Evolutionary conservation across 805 yeast genomes (phyloP).

Genomic region (Kuraishia hungarica): DNA sequence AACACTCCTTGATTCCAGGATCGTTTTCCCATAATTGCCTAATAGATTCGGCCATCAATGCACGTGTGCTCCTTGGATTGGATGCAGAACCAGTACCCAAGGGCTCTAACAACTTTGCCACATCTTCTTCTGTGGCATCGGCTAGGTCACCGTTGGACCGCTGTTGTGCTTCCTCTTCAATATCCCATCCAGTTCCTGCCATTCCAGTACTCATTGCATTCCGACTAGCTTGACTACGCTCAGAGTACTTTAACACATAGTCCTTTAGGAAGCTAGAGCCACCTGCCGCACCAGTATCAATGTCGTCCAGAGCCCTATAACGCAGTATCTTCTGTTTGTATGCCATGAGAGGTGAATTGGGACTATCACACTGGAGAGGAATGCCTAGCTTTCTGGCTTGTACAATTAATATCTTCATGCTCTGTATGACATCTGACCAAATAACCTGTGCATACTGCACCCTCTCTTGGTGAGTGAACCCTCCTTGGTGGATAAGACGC

Average conservation of each 20-base stretch:
- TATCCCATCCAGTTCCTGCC: slow-evolving; percentile 23
- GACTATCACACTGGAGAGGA: slow-evolving; percentile 55
- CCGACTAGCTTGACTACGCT: slow-evolving; percentile 42
- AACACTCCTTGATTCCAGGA: slow-evolving; percentile 54
- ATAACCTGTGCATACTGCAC: slow-evolving; percentile 76
- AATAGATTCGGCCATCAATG: slow-evolving; percentile 67
- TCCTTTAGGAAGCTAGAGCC: slow-evolving; percentile 55
- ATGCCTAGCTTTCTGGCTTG: slow-evolving; percentile 66
- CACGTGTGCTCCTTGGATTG: slow-evolving; percentile 17
- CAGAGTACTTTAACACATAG: slow-evolving; percentile 54
- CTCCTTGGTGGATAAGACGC: slow-evolving; percentile 76
- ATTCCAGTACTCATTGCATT: slow-evolving; percentile 47
- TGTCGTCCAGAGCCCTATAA: slow-evolving; percentile 50
- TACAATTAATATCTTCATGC: slow-evolving; percentile 71
- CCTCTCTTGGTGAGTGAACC: slow-evolving; percentile 75
- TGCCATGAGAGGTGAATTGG: slow-evolving; percentile 33
- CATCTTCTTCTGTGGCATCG: slow-evolving; percentile 3
- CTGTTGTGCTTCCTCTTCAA: slow-evolving; percentile 5
- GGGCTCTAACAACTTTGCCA: slow-evolving; percentile 2
- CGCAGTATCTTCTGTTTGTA: slow-evolving; percentile 43
- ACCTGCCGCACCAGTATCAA: slow-evolving; percentile 62
- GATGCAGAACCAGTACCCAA: neutral
- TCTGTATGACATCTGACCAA: slow-evolving; percentile 86
- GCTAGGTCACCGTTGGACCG: slow-evolving; percentile 9
- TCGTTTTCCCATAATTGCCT: slow-evolving; percentile 61